These are phyloP conservation scores for Dactylonectria macrodidyma DNA, from an alignment of 2,329 filamentous ascomycete species.

Conservation along the genomic window DNA sequence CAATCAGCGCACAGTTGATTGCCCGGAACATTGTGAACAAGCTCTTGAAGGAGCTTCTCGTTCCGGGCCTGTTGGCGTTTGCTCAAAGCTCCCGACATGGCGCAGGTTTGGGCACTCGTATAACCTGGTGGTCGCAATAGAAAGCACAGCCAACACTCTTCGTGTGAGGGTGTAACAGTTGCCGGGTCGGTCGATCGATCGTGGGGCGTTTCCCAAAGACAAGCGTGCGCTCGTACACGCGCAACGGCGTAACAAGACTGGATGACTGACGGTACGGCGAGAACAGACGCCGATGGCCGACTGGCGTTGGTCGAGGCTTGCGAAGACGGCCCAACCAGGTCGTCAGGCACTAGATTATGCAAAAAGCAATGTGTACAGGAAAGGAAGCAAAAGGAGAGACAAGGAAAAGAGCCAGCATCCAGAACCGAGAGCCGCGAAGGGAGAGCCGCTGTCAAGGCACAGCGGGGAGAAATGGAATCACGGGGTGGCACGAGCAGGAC, in stretches of 20 bases:
- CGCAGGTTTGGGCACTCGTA: conserved; percentile 27
- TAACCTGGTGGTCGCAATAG: conserved; percentile 16
- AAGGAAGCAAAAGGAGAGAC: conserved; percentile 38
- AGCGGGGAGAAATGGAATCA: conserved; percentile 28
- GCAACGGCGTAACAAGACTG: conserved; percentile 28
- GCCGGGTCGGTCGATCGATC: conserved; percentile 34
- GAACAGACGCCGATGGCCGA: conserved; percentile 16
- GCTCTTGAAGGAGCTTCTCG: conserved; percentile 90
- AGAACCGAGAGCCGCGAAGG: conserved; percentile 20
- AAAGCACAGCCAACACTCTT: conserved; percentile 24
- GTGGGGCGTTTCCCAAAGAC: conserved; percentile 26
- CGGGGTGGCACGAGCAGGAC: conserved; percentile 9
- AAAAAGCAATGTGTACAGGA: conserved; percentile 39
- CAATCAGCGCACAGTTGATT: conserved; percentile 98
- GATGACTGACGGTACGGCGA: neutral
- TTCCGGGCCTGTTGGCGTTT: conserved; percentile 99
- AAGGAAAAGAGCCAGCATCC: conserved; percentile 30
- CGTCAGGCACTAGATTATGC: conserved; percentile 30
- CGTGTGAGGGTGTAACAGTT: conserved; percentile 38
- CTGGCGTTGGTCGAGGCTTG: conserved; percentile 30
- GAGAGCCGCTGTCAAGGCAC: conserved; percentile 35
- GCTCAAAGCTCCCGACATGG: conserved; percentile 83
- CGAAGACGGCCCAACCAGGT: conserved; percentile 18
- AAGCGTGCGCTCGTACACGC: conserved; percentile 28
- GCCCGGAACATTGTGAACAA: conserved; percentile 85